phyloP scores from a whole-genome alignment of 208 protist genomes.

The Crithidia sp. region DNA sequence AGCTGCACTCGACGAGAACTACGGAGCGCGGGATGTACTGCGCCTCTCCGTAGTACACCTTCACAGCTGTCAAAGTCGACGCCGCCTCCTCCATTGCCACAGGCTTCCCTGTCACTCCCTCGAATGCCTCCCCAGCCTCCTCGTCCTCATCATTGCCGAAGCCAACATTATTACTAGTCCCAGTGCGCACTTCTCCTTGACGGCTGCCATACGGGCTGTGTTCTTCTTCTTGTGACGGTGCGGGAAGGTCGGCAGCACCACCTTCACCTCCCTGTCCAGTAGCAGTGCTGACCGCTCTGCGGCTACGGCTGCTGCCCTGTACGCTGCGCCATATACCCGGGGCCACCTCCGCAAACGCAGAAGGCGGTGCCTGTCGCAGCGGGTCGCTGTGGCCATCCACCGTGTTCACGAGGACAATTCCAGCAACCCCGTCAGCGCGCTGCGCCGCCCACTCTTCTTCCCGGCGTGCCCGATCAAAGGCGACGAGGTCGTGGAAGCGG shows the following conservation, averaged over 20 bases:
- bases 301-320: too few species aligned
- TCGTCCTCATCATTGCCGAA: too few species aligned
- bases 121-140: too few species aligned
- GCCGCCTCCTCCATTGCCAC: background rate
- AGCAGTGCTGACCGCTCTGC: background rate
- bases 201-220: background rate
- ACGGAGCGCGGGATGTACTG: background rate
- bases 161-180: too few species aligned
- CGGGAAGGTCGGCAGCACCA: background rate
- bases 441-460: conserved; percentile 10
- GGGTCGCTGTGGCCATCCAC: background rate
- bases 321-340: conserved; percentile 7
- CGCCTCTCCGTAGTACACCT: background rate
- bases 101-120: background rate
- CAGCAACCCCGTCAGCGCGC: background rate
- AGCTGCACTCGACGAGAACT: too few species aligned
- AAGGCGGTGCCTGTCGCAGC: background rate
- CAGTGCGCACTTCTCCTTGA: too few species aligned
- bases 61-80: background rate
- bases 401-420: conserved; percentile 6
- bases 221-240: too few species aligned
- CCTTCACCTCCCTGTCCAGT: background rate
- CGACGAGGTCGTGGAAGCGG: conserved; percentile 10
- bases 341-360: conserved; percentile 2
- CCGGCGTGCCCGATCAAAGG: conserved; percentile 1